These are phyloP conservation scores for Niveomyces coronatus DNA, from an alignment of 2,329 filamentous ascomycete genomes.

Conservation along the genomic window DNA sequence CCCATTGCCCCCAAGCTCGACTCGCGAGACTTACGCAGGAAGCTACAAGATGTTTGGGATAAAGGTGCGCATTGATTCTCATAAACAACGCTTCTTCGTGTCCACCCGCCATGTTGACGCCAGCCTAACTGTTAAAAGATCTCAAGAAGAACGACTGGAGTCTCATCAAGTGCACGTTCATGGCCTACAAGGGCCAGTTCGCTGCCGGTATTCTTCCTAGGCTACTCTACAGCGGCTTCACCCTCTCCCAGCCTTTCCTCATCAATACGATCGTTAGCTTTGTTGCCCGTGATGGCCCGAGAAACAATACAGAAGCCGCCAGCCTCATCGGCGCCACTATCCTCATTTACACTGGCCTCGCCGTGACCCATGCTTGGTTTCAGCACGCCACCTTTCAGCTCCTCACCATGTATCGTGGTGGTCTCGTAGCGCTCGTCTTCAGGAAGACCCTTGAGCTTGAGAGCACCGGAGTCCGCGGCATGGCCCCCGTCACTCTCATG, in stretches of 20 bases:
- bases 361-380: slow-evolving; percentile 23
- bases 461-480: slow-evolving; percentile 19
- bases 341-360: slow-evolving; percentile 32
- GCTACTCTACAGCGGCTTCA: slow-evolving; percentile 28
- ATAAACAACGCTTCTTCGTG: background rate
- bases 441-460: slow-evolving; percentile 30
- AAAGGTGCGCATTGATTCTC: slow-evolving; percentile 9
- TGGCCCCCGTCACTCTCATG: slow-evolving; percentile 34
- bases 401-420: slow-evolving; percentile 26
- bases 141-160: slow-evolving; percentile 14
- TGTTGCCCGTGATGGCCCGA: slow-evolving; percentile 17
- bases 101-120: no score
- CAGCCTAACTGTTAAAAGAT: slow-evolving; percentile 9
- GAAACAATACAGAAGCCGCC: slow-evolving; percentile 18
- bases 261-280: slow-evolving; percentile 25
- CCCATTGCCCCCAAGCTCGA: slow-evolving; percentile 20
- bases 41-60: slow-evolving; percentile 17
- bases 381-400: slow-evolving; percentile 26
- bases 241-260: slow-evolving; percentile 35
- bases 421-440: slow-evolving; percentile 36
- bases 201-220: slow-evolving; percentile 25
- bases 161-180: slow-evolving; percentile 18
- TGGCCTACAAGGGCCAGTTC: slow-evolving; percentile 20
- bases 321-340: slow-evolving; percentile 30
- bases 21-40: slow-evolving; percentile 13